Percentiles rank a stretch among this genome's conserved stretches.
Evolutionary conservation across 1,284 basidiomycete genomes (phyloP).

Genomic region (Heterobasidion annosum): DNA sequence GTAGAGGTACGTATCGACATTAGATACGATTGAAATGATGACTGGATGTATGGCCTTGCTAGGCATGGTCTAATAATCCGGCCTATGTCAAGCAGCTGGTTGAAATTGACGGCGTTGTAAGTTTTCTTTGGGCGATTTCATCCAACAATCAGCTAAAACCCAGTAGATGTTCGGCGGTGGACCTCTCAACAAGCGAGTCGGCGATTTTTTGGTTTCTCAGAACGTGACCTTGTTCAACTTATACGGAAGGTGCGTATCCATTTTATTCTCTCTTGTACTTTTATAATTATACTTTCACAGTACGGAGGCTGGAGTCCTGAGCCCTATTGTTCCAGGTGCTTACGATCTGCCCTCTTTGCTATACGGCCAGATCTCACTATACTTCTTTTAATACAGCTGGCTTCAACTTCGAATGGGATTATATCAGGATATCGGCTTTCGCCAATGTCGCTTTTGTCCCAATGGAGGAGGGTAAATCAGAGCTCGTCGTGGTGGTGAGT

Average conservation of each 20-base stretch:
- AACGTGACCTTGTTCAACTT: constrained; percentile 7
- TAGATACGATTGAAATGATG: background rate
- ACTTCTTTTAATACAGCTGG: background rate
- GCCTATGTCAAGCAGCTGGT: background rate
- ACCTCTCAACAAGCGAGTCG: constrained; percentile 11
- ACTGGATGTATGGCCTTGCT: background rate
- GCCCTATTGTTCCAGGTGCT: background rate
- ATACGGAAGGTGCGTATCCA: constrained; percentile 11
- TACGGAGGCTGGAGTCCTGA: constrained; percentile 4
- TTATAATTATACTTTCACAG: background rate
- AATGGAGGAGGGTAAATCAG: constrained; percentile 6
- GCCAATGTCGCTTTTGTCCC: constrained; percentile 6
- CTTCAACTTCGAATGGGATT: constrained; percentile 9
- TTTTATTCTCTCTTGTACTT: background rate
- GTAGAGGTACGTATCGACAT: background rate
- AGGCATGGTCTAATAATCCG: constrained; percentile 1
- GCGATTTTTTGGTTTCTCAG: constrained; percentile 7
- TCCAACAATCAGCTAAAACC: background rate
- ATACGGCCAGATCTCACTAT: background rate
- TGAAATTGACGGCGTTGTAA: constrained; percentile 10
- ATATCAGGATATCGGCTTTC: constrained; percentile 7
- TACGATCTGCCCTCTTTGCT: background rate
- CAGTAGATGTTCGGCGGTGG: constrained; percentile 13
- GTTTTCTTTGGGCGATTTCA: background rate
- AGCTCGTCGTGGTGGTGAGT: constrained; percentile 11